Base-by-base conservation (phyloP, 805 yeast genomes). In the Wickerhamiella sergipiensis region DNA sequence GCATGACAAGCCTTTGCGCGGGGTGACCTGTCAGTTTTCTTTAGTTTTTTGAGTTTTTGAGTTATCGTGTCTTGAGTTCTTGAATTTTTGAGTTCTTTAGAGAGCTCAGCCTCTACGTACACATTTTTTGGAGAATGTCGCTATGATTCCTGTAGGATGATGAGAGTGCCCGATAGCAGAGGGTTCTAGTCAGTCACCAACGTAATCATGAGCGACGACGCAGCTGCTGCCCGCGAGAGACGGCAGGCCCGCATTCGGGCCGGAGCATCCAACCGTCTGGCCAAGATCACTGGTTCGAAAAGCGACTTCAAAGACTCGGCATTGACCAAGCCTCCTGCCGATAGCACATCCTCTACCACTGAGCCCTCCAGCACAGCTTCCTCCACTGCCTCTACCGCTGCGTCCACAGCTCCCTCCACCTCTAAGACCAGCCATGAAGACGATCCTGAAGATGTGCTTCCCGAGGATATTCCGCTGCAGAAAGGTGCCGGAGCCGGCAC, bases 191-290 rank as follows among this genome's bases (percentile, higher is more conserved):
- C 26, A 24, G 26, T 24, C 26, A 5, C 26, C 26, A 5, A 24
- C 26, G 33, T 29, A 29, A 29, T 29, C 33, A 36, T 36, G 40
- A 36, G 19, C 19, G 40, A 36, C 40, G 44, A 43, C 19, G 23
- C 29, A 39, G 44, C 44, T 6, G 33, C 33, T 29, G 62, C 59
- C 46, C 54, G 62, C 44, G 67, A 61, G 52, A 49, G 64, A 38
- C 62, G 69, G 21, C 63, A 60, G 56, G 64, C 62, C n/a, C 54
- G 62, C 17, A 60, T 65, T 46, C 51, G 51, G 19, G 61, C 58
- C n/a, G 55, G 57, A 7, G 65, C 64, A 9, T 53, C 61, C 5
- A 53, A 51, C 48, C 53, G 69, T 9, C 57, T 65, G 39, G 61
- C 64, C 13, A 57, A 61, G 40, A 65, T 65, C 54, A 65, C 69